Evolutionary conservation across 2,329 filamentous ascomycete genomes (phyloP).

Genomic region (Thielaviopsis euricoi): DNA sequence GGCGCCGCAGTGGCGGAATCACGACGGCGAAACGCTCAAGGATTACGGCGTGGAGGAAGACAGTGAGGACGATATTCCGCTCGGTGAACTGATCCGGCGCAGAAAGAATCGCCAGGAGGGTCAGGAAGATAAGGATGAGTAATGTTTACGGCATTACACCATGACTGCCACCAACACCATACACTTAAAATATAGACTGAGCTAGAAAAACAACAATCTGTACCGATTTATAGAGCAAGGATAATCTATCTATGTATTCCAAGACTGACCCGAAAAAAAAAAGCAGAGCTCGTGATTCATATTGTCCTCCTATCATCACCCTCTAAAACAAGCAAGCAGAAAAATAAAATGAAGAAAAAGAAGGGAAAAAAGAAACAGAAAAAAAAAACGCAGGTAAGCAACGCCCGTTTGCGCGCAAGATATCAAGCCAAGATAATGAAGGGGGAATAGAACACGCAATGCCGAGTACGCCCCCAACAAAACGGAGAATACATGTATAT

Average conservation of each 20-base stretch:
- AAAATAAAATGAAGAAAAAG: constrained; percentile 14
- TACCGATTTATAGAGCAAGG: not conserved
- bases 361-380: constrained; percentile 15
- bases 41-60: constrained; percentile 66
- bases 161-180: too few relatives aligned
- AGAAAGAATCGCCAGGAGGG: constrained; percentile 23
- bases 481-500: not conserved
- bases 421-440: not conserved
- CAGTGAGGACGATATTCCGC: constrained; percentile 41
- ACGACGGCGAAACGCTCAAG: constrained; percentile 54
- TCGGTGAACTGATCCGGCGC: constrained; percentile 49
- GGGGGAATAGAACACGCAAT: not conserved
- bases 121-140: constrained; percentile 19
- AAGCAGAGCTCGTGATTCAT: not conserved
- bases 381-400: constrained; percentile 12
- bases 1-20: constrained; percentile 49
- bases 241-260: not conserved
- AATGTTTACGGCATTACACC: not conserved
- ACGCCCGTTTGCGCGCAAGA: not conserved
- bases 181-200: not conserved
- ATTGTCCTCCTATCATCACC: not conserved
- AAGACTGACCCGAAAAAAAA: not conserved
- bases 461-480: not conserved
- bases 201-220: not conserved
- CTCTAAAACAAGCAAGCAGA: constrained; percentile 14